Base-by-base conservation (phyloP, 441 rosid genomes). In the Manihot esculenta region DNA sequence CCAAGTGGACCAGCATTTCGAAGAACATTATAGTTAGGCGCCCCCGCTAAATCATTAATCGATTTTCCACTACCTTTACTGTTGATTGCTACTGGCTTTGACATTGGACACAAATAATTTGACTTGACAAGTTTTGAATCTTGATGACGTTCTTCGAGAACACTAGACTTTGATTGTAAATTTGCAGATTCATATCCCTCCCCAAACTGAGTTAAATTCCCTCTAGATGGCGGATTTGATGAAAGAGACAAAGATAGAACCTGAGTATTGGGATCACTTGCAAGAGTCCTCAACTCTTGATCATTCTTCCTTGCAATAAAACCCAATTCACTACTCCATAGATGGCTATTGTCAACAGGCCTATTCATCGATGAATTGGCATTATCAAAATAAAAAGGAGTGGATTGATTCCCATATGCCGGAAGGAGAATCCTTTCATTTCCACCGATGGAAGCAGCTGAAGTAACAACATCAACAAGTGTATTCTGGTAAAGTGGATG, bases 1-100 rank as follows among this genome's bases (percentile, higher is more conserved):
- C 91, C 95, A 7, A 88, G 87, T 62, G 91, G 90, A 24, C 86
- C 87, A 0, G 80, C 69, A 21, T 68, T 80, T 48, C 81, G 76
- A 33, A 75, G 73, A 60, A 58, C 26, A 60, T 23, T 56, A 17
- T 51, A 64, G 3, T 33, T 24, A 50, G 86, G 76, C 10, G 77
- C 49, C 30, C 80, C 87, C 2, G 23, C 75, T 0, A 76, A 17
- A 4, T 83, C 80, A 5, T 75, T 71, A 33, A 75, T 57, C 33
- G 80, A 68, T 49, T 84, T 84, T 66, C 80, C 84, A 18, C 72
- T 41, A 49, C 27, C 50, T 72, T 65, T 81, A 61, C 74, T 61
- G 35, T 38, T 49, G 23, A 72, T 45, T 21, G 75, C 72, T 27
- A 84, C 74, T 23, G 85, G 74, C 56, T 68, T 84, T 18, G 69